Evolutionary conservation across 2,329 filamentous ascomycete genomes (phyloP).

Genomic region (Sphaerulina vaccinii): DNA sequence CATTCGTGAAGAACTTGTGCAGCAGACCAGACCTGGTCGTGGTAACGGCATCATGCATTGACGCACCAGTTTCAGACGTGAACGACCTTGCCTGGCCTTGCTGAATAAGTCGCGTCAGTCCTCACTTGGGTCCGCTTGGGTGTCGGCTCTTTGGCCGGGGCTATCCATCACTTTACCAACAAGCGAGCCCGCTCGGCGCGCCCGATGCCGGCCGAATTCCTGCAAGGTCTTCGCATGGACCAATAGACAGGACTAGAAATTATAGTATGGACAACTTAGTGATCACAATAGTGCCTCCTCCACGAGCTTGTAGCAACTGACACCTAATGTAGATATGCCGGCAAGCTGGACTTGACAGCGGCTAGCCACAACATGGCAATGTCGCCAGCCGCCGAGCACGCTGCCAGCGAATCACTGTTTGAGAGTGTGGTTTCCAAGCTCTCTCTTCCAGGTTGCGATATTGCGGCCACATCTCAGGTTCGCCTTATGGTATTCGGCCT

Average conservation of each 20-base stretch:
- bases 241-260: not conserved
- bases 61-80: not conserved
- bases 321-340: not conserved
- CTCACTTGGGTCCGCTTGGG: not conserved
- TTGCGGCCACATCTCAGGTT: too few relatives aligned
- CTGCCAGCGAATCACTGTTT: not conserved
- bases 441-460: too few relatives aligned
- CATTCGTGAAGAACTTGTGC: not conserved
- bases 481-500: too few relatives aligned
- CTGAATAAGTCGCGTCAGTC: not conserved
- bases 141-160: not conserved
- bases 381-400: not conserved
- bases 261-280: too few relatives aligned
- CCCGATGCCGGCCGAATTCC: not conserved
- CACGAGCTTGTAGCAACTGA: too few relatives aligned
- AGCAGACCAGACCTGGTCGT: slow-evolving; percentile 10
- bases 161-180: not conserved
- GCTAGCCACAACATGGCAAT: not conserved
- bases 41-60: slow-evolving; percentile 11
- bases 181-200: not conserved
- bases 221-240: not conserved
- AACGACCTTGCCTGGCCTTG: not conserved
- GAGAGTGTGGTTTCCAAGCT: not conserved
- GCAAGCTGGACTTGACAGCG: slow-evolving; percentile 4
- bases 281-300: too few relatives aligned